Base-by-base conservation (phyloP, 768 basidiomycete species). In the Tulasnella sp. region DNA sequence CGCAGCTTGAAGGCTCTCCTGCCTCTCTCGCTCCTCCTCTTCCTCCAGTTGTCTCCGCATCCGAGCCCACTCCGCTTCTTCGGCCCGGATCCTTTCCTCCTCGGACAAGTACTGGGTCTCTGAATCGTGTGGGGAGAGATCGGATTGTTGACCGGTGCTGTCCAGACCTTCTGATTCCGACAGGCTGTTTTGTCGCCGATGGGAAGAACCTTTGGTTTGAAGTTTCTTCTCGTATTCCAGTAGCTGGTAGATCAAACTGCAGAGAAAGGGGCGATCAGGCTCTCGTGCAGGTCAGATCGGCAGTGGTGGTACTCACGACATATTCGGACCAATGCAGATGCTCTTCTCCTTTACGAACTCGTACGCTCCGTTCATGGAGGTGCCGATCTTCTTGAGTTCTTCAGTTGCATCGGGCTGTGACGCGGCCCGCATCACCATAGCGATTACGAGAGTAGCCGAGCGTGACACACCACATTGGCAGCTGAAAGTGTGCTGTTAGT, bases 381-480 rank as follows among this genome's bases (percentile, higher is more conserved):
- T 37, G 72, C 94, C 93, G 5, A 79, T 77, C 17, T 80, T 78
- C 78, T 90, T 90, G 78, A 94, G 85, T 11, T 88, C 87, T 90
- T 90, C 91, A 17, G 91, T 89, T 31, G 92, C 92, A 54, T 85
- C 85, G 17, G 91, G 85, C 15, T 88, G 88, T 68, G 91, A 89
- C 37, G 94, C 93, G n/a, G 94, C 93, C 72, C 93, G 89, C 94
- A 97, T 97, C 78, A 96, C 93, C 76, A 96, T 87, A 45, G 94
- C 95, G 78, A 97, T 96, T 70, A 92, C 89, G 81, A 96, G 84
- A 1, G 95, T 96, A 22, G 95, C 95, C 11, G 93, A 94, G 79
- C 95, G 88, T 29, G 94, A 96, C 40, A 97, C 91, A 79, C 95
- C 95, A 83, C 94, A 95, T 84, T 97, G 95, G 83, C 95, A 97